phyloP scores from a whole-genome alignment of 176 grass and related monocot genomes.

The Poa pratensis region DNA sequence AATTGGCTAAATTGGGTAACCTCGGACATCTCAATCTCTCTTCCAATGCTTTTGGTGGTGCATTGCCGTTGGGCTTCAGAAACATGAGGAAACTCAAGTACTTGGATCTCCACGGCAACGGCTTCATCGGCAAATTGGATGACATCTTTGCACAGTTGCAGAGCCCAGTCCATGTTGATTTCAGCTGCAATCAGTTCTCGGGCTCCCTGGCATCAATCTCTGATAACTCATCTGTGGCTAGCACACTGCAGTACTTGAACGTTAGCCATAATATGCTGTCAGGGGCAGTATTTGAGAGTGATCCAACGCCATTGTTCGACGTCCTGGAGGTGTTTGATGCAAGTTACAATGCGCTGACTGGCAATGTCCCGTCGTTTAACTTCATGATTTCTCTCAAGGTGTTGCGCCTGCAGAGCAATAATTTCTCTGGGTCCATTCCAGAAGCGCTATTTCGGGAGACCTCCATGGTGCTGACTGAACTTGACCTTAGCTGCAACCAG shows the following conservation, averaged over 20 bases:
- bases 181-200: constrained; percentile 77
- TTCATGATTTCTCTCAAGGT: constrained; percentile 87
- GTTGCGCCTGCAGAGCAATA: constrained; percentile 70
- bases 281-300: constrained; percentile 72
- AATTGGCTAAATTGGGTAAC: constrained; percentile 52
- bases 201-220: constrained; percentile 66
- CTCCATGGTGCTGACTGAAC: constrained; percentile 82
- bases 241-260: constrained; percentile 71
- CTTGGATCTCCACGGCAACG: constrained; percentile 66
- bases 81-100: constrained; percentile 73
- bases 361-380: constrained; percentile 80
- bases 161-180: constrained; percentile 69
- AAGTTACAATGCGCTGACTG: constrained; percentile 78
- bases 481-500: constrained; percentile 91
- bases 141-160: constrained; percentile 65
- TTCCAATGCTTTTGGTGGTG: constrained; percentile 60
- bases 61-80: constrained; percentile 56
- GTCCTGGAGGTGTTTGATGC: constrained; percentile 85
- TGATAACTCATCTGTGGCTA: constrained; percentile 64
- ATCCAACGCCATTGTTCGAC: constrained; percentile 72
- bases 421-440: constrained; percentile 78
- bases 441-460: constrained; percentile 78
- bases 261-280: constrained; percentile 78
- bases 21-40: constrained; percentile 76
- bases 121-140: constrained; percentile 63